phyloP scores from a whole-genome alignment of 192 early-diverging fungal genomes.

The Backusella westeae region DNA sequence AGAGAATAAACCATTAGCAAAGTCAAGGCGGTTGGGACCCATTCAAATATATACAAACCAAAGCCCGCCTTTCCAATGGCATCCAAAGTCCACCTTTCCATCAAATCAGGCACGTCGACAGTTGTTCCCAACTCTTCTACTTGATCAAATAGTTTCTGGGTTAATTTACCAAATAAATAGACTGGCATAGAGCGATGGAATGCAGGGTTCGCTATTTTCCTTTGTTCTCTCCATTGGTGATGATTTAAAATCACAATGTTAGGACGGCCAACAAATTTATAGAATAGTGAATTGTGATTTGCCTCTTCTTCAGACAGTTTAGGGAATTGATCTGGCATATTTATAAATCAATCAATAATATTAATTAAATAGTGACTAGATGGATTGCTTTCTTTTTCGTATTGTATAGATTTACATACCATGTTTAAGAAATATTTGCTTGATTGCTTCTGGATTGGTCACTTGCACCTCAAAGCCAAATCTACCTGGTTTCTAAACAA shows the following conservation, averaged over 20 bases:
- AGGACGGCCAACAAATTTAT: not conserved
- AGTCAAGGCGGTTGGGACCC: not conserved
- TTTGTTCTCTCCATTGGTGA: slow-evolving; percentile 16
- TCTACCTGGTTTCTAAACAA: not conserved
- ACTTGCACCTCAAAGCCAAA: not conserved
- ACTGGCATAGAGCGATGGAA: slow-evolving; percentile 20
- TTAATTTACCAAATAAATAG: slow-evolving; percentile 5
- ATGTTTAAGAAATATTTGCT: not conserved
- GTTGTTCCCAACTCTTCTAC: not conserved
- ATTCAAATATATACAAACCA: not conserved
- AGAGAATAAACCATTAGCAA: not conserved
- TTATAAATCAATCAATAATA: too few species aligned
- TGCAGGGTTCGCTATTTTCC: slow-evolving; percentile 21
- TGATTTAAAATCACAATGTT: not conserved
- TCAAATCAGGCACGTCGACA: not conserved
- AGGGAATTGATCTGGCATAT: not conserved
- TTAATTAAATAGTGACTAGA: too few species aligned
- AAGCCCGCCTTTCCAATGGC: not conserved
- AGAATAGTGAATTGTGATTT: not conserved
- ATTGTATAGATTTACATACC: not conserved
- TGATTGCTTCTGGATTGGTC: not conserved
- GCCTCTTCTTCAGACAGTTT: not conserved
- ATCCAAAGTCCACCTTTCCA: not conserved
- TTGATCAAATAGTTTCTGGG: not conserved
- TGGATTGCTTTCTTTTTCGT: too few species aligned